A percentile compares a stretch with the other conserved stretches of the same genome.
Conservation (phyloP, 495 filamentous ascomycete species). For the Lichina pygmaea region DNA sequence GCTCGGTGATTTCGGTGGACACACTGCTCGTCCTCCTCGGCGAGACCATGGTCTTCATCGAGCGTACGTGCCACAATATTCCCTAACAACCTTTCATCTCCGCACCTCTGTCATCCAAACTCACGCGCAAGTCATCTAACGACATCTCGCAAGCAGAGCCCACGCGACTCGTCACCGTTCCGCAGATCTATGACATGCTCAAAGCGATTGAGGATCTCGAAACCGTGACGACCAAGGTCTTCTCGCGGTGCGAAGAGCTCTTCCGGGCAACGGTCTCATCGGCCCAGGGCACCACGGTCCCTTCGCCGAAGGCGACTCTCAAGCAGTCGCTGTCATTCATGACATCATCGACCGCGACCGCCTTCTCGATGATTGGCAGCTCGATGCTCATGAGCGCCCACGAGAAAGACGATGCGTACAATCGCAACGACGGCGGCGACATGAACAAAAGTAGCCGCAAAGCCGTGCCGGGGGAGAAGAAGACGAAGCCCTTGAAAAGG, state of each 20-base stretch:
- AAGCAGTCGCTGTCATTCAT: constrained; percentile 31
- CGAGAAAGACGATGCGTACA: too few species aligned
- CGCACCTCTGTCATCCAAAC: not conserved
- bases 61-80: constrained; percentile 18
- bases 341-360: constrained; percentile 21
- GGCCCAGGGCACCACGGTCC: constrained; percentile 5
- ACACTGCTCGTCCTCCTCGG: constrained; percentile 61
- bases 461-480: too few species aligned
- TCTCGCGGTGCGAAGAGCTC: constrained; percentile 16
- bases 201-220: constrained; percentile 63
- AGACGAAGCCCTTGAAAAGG: too few species aligned
- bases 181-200: constrained; percentile 48
- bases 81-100: not conserved
- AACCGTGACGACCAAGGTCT: constrained; percentile 43
- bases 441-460: too few species aligned
- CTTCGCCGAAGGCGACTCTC: constrained; percentile 33
- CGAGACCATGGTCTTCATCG: constrained; percentile 50
- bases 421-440: too few species aligned
- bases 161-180: constrained; percentile 23
- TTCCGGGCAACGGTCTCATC: not conserved
- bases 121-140: not conserved
- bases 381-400: constrained; percentile 22
- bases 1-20: constrained; percentile 62
- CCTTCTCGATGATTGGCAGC: constrained; percentile 43
- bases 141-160: constrained; percentile 9